Conservation (phyloP, 1,139 yeast genomes). For the Candida sanyaensis region DNA sequence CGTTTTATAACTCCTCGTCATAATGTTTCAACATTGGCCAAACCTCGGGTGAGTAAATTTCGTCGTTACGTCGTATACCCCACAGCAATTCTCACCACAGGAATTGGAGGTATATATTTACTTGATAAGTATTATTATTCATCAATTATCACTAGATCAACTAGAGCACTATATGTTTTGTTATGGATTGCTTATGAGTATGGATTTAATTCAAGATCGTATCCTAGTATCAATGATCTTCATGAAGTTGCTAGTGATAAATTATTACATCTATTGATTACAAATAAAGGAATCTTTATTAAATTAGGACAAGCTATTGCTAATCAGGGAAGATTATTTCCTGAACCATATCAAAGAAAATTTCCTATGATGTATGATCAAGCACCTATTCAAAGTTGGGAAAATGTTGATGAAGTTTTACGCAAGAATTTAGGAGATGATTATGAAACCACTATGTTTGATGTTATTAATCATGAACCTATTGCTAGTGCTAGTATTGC, state of each 20-base stretch:
- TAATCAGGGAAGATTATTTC: conserved; percentile 68
- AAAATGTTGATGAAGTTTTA: conserved; percentile 47
- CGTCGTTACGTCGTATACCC: conserved; percentile 6
- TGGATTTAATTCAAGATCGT: conserved; percentile 45
- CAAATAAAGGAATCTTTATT: conserved; percentile 72
- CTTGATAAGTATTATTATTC: conserved; percentile 47
- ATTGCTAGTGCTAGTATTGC: conserved; percentile 76
- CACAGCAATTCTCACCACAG: conserved; percentile 6
- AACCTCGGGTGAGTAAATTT: background rate
- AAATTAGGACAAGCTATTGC: conserved; percentile 79
- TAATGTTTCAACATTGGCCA: no score
- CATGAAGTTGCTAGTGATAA: conserved; percentile 64
- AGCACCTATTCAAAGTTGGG: conserved; percentile 73
- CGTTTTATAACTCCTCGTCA: background rate
- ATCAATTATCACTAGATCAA: conserved; percentile 53
- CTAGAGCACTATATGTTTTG: conserved; percentile 51
- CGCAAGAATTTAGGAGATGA: conserved; percentile 45
- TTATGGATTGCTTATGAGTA: conserved; percentile 61
- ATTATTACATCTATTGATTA: conserved; percentile 50
- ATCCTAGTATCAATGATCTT: conserved; percentile 46
- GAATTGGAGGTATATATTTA: conserved; percentile 24
- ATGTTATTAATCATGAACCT: conserved; percentile 50
- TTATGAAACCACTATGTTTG: conserved; percentile 48
- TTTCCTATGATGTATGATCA: conserved; percentile 63
- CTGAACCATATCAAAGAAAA: conserved; percentile 57